These are phyloP conservation scores for Xylaria palmicola DNA, from an alignment of 495 filamentous ascomycete genomes.

Conservation along the genomic window DNA sequence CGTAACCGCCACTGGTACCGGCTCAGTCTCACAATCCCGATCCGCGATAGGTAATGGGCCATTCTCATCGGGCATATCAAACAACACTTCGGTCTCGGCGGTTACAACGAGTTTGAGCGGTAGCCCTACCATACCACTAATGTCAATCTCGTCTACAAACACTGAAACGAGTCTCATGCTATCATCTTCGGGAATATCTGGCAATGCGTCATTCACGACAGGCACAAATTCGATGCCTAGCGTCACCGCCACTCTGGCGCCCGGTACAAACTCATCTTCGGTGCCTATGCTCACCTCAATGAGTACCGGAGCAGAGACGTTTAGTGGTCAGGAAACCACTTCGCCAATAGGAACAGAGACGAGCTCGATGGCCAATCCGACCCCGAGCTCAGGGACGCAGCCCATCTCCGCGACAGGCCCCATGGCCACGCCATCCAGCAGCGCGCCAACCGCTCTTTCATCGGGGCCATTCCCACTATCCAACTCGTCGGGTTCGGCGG, in stretches of 20 bases:
- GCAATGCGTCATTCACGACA: background rate
- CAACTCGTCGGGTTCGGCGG: conserved; percentile 22
- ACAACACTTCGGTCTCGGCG: background rate
- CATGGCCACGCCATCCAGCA: background rate
- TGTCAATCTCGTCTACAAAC: background rate
- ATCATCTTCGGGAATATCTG: background rate
- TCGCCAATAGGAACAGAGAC: background rate
- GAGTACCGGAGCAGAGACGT: background rate
- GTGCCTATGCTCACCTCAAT: background rate
- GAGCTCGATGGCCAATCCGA: background rate
- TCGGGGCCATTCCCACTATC: conserved; percentile 29
- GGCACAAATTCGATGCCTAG: background rate
- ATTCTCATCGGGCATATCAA: background rate
- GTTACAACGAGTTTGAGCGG: background rate
- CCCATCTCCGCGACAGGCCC: background rate
- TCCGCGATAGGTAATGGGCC: background rate
- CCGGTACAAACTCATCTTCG: background rate
- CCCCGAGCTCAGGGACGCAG: background rate
- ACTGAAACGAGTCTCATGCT: background rate
- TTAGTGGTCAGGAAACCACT: background rate
- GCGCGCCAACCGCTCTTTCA: background rate
- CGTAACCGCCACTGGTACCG: background rate
- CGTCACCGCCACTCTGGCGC: background rate
- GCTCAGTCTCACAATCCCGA: background rate
- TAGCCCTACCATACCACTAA: background rate